Percentiles rank a stretch among this genome's conserved stretches.
These are phyloP conservation scores for Craterostigma plantagineum DNA, from an alignment of 257 asterid species.

Conservation along the genomic window DNA sequence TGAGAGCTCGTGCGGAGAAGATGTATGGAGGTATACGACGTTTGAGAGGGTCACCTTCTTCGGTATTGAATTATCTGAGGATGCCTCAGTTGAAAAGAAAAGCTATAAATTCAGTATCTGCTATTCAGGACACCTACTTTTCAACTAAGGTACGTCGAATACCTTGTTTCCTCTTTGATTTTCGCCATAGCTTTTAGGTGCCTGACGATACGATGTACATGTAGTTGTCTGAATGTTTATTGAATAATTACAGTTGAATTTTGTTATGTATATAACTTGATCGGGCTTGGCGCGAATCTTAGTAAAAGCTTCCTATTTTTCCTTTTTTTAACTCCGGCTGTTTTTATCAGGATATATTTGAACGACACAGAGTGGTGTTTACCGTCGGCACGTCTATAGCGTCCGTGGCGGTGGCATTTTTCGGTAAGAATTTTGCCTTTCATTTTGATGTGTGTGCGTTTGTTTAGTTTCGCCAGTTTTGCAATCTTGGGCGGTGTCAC, in stretches of 20 bases:
- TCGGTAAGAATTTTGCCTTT: constrained; percentile 22
- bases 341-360: constrained; percentile 52
- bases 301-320: neutral
- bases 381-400: constrained; percentile 76
- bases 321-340: constrained; percentile 4
- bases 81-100: constrained; percentile 30
- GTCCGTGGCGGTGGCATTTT: constrained; percentile 73
- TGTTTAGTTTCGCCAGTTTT: no score
- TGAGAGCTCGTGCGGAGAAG: no score
- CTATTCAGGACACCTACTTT: constrained; percentile 46
- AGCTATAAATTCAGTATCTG: constrained; percentile 42
- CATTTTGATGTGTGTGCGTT: neutral
- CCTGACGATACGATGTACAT: neutral
- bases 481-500: no score
- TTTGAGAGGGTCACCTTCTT: constrained; percentile 37
- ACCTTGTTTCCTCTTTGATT: neutral
- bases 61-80: constrained; percentile 15
- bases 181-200: neutral
- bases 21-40: constrained; percentile 37
- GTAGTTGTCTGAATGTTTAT: neutral
- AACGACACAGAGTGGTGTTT: constrained; percentile 77
- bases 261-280: neutral
- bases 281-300: neutral
- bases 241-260: constrained; percentile 3
- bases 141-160: constrained; percentile 26